Conservation (phyloP, 306 rosid species). For the Macrotyloma uniflorum region DNA sequence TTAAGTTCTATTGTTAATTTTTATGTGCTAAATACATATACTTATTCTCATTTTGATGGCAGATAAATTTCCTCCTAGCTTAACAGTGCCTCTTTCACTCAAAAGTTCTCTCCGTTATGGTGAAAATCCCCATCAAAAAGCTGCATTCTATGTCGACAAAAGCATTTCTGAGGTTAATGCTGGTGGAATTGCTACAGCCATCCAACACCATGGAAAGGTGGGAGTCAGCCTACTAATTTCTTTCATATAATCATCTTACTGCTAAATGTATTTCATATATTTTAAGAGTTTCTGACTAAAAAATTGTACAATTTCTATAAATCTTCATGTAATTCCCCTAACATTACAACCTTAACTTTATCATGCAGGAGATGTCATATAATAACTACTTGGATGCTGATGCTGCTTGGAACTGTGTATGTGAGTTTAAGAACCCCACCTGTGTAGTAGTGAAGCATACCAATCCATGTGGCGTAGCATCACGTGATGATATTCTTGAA, state of each 20-base stretch:
- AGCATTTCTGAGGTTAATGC: conserved; percentile 76
- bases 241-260: conserved; percentile 25
- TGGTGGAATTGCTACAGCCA: conserved; percentile 94
- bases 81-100: conserved; percentile 68
- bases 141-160: conserved; percentile 85
- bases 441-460: conserved; percentile 95
- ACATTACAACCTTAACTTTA: conserved; percentile 17
- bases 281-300: background rate
- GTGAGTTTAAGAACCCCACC: conserved; percentile 76
- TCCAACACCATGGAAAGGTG: conserved; percentile 95
- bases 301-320: background rate
- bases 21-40: conserved; percentile 26
- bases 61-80: conserved; percentile 87
- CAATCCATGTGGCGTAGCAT: conserved; percentile 96
- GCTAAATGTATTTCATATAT: conserved; percentile 4
- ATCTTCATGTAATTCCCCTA: background rate
- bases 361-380: conserved; percentile 87
- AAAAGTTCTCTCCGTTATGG: conserved; percentile 84
- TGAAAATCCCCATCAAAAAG: conserved; percentile 96
- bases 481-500: conserved; percentile 87
- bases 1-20: background rate
- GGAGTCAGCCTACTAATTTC: conserved; percentile 25
- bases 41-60: conserved; percentile 27
- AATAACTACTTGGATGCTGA: conserved; percentile 95
- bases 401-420: conserved; percentile 97